Conservation (phyloP, 805 yeast species). For the Candida railenensis region DNA sequence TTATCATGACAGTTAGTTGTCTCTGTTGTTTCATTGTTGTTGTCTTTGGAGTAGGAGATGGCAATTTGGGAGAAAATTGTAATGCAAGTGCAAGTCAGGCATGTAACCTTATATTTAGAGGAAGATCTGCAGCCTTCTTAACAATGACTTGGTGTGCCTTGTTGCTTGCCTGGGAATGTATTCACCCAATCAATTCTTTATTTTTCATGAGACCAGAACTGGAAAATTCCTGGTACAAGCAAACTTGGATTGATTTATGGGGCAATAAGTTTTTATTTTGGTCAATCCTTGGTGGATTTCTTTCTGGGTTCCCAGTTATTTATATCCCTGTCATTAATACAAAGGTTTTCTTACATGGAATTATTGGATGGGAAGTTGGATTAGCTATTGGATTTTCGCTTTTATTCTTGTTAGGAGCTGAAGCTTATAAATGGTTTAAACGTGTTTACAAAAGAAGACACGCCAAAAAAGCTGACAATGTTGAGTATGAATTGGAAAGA, state of each 20-base stretch:
- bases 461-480: conserved; percentile 18
- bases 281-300: conserved; percentile 35
- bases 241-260: conserved; percentile 34
- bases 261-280: conserved; percentile 36
- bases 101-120: conserved; percentile 35
- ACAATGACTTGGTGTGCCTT: conserved; percentile 43
- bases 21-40: conserved; percentile 35
- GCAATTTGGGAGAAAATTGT: conserved; percentile 37
- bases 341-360: conserved; percentile 38
- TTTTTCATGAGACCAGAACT: conserved; percentile 37
- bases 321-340: conserved; percentile 41
- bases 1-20: conserved; percentile 43
- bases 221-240: conserved; percentile 36
- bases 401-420: conserved; percentile 32
- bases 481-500: conserved; percentile 40
- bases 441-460: conserved; percentile 27
- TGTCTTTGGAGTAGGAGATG: conserved; percentile 39
- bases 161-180: conserved; percentile 40
- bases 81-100: conserved; percentile 18
- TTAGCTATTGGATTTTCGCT: conserved; percentile 31
- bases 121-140: conserved; percentile 38
- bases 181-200: conserved; percentile 34
- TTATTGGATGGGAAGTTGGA: conserved; percentile 41
- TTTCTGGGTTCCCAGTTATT: conserved; percentile 39
- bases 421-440: conserved; percentile 40